Evolutionary conservation across 1,139 yeast genomes (phyloP).

Genomic region (Debaryomycetaceae sp.): DNA sequence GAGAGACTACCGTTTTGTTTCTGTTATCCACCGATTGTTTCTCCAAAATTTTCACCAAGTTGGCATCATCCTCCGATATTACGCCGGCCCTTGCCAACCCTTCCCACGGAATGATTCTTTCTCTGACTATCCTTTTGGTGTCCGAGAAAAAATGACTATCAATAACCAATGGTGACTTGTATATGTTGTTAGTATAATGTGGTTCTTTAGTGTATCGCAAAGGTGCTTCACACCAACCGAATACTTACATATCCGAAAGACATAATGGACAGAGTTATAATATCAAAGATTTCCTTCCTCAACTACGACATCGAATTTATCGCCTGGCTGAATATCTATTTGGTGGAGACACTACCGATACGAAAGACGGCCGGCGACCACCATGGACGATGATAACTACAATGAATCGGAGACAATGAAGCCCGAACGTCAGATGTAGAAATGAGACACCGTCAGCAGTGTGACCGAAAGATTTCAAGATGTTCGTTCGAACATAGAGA

Average conservation of each 20-base stretch:
- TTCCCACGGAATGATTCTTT: conserved; percentile 90
- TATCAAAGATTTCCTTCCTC: neutral
- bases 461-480: no score
- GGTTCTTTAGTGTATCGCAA: neutral
- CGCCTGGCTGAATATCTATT: no score
- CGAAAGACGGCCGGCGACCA: no score
- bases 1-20: conserved; percentile 35
- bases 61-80: conserved; percentile 63
- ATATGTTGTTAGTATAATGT: neutral
- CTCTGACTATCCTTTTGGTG: conserved; percentile 68
- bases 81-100: conserved; percentile 78
- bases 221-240: neutral
- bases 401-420: no score
- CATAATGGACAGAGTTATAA: conserved; percentile 7
- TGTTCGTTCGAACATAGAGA: no score
- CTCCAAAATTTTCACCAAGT: conserved; percentile 62
- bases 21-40: conserved; percentile 43
- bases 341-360: no score
- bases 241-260: conserved; percentile 17
- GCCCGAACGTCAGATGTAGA: no score
- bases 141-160: conserved; percentile 73
- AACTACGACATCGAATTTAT: no score
- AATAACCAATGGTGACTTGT: conserved; percentile 17
- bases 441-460: no score
- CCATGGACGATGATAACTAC: no score